Evolutionary conservation across 495 filamentous ascomycete species (phyloP).

Genomic region (Ramalina peruviana): DNA sequence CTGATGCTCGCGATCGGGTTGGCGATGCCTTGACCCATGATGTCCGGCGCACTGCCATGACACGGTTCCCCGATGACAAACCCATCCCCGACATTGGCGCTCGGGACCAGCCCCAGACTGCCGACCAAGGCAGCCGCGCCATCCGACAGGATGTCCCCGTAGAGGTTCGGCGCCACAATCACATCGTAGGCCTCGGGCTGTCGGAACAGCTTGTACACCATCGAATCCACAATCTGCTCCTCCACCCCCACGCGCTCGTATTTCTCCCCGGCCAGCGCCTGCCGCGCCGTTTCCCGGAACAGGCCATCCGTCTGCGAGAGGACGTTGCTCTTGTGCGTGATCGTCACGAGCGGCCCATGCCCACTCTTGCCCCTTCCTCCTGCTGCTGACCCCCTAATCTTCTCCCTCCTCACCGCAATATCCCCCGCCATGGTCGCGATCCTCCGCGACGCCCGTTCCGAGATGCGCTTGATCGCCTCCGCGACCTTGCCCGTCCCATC

Average conservation of each 20-base stretch:
- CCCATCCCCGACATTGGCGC: slow-evolving; percentile 84
- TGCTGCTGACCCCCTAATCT: slow-evolving; percentile 43
- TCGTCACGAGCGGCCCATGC: slow-evolving; percentile 72
- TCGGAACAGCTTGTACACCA: slow-evolving; percentile 99
- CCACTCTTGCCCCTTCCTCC: slow-evolving; percentile 22
- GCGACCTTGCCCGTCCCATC: slow-evolving; percentile 65
- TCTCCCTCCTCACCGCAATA: slow-evolving; percentile 76
- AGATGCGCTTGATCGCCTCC: slow-evolving; percentile 95
- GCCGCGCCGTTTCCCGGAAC: slow-evolving; percentile 68
- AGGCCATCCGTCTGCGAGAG: slow-evolving; percentile 92
- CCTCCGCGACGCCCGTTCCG: slow-evolving; percentile 61
- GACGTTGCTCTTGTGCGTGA: slow-evolving; percentile 98
- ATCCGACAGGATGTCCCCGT: slow-evolving; percentile 93
- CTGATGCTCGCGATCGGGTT: slow-evolving; percentile 93
- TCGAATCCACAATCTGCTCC: slow-evolving; percentile 97
- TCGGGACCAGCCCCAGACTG: slow-evolving; percentile 86
- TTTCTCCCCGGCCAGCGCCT: slow-evolving; percentile 48
- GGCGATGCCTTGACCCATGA: slow-evolving; percentile 80
- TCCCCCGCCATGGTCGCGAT: slow-evolving; percentile 91
- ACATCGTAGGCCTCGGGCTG: slow-evolving; percentile 91
- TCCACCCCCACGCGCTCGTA: slow-evolving; percentile 59
- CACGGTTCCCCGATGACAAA: slow-evolving; percentile 98
- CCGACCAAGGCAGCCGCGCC: slow-evolving; percentile 92
- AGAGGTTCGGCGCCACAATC: slow-evolving; percentile 94
- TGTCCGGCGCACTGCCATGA: slow-evolving; percentile 92